Evolutionary conservation across 495 filamentous ascomycete genomes (phyloP), one percentile per base, ranked within the genome.

Genomic region (Evernia prunastri): DNA sequence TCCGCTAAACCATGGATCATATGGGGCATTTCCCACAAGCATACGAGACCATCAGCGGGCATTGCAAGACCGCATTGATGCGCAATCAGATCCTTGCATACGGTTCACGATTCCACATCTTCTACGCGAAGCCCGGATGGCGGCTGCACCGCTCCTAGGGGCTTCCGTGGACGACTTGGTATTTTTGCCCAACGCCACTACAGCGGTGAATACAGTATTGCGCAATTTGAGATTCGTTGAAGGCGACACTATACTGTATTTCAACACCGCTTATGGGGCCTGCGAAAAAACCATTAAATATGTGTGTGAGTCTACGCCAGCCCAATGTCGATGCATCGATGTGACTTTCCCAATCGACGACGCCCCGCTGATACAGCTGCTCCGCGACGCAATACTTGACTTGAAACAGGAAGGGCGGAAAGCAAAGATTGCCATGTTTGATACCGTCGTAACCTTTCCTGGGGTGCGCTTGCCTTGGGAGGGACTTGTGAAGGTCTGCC

Each of bases 1-100:
- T 39, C 90, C 91, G 67, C 76, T 96, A 63, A 96, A 96, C 74
- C 89, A 96, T 67, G 92, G 90, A 59, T 92, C 92, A 20, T 96
- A 88, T 73, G 91, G 91, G 27, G 83, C 89, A 13, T 84, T 85
- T 69, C 91, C 92, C 13, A 72, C 67, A 18, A 61, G 74, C 40
- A 77, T 96, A 69, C 81, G 80, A 40, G 69, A 80, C 13, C 77
- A 78, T 25, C 80, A 85, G 36, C 81, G 79, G 33, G 57, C 72
- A 33, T 86, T 82, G 67, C 84, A 92, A 73, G 76, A 81, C 65
- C 67, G 72, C 2, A 74, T 78, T 61, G 92, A 97, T 75, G 66
- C 78, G 1, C 75, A 70, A 15, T 88, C 91, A 0, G 90, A 96
- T 76, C 70, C 75, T 27, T 97, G 90, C 77, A 84, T 92, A 68